These are phyloP conservation scores for Apiotrichum siamense DNA, from an alignment of 1,284 basidiomycete genomes.

Conservation along the genomic window DNA sequence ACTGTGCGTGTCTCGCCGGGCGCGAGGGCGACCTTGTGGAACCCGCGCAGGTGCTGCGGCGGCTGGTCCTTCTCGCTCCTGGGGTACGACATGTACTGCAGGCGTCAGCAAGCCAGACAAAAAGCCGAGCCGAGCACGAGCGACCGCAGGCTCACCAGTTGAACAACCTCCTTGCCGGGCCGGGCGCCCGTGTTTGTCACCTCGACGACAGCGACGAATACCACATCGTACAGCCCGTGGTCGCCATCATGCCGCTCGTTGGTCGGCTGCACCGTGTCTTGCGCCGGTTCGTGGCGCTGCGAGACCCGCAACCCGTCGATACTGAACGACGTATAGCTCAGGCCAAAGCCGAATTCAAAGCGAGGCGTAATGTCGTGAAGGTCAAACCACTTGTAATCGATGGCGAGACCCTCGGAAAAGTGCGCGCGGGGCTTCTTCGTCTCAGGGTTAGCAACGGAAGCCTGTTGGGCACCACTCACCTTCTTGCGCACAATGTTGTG, in stretches of 20 bases:
- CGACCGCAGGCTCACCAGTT: slow-evolving; percentile 43
- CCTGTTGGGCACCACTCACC: slow-evolving; percentile 20
- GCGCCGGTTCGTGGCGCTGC: slow-evolving; percentile 16
- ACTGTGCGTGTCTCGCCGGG: slow-evolving; percentile 35
- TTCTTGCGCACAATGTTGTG: slow-evolving; percentile 40
- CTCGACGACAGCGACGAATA: slow-evolving; percentile 38
- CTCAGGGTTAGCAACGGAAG: slow-evolving; percentile 5
- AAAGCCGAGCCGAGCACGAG: too few relatives aligned
- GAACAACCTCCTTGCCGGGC: slow-evolving; percentile 48
- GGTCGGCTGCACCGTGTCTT: slow-evolving; percentile 45
- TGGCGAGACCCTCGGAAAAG: slow-evolving; percentile 46
- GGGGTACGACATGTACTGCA: slow-evolving; percentile 49
- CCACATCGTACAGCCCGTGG: slow-evolving; percentile 41
- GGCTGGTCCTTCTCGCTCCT: slow-evolving; percentile 41
- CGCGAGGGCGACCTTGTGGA: slow-evolving; percentile 38
- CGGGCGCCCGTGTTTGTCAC: slow-evolving; percentile 48
- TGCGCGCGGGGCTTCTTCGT: slow-evolving; percentile 21
- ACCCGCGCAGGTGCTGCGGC: slow-evolving; percentile 42
- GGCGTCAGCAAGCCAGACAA: neutral
- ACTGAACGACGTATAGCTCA: slow-evolving; percentile 48
- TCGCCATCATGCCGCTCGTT: slow-evolving; percentile 43
- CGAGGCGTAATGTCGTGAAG: slow-evolving; percentile 45
- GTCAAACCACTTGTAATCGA: slow-evolving; percentile 51
- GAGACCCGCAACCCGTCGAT: slow-evolving; percentile 33
- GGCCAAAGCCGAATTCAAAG: slow-evolving; percentile 51